Percentiles rank a stretch among this genome's conserved stretches.
Conservation (phyloP, 495 filamentous ascomycete species). For the Wilcoxina mikolae region DNA sequence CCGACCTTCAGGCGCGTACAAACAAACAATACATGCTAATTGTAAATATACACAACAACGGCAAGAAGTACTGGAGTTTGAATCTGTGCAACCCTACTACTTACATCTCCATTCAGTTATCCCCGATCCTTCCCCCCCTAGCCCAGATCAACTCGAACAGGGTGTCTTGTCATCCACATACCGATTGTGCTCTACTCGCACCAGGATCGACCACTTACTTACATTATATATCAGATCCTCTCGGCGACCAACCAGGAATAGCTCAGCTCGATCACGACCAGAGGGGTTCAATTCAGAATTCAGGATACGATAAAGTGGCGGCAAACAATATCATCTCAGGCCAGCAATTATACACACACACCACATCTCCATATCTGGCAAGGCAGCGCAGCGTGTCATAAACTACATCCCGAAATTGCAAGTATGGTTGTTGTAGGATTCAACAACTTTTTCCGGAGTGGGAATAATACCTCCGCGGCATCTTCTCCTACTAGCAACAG, state of each 20-base stretch:
- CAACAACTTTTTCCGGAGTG: conserved; percentile 6
- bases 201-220: not conserved
- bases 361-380: not conserved
- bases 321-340: not conserved
- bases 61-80: not conserved
- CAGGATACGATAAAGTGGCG: not conserved
- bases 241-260: not conserved
- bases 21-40: not conserved
- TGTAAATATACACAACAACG: not conserved
- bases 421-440: conserved; percentile 3
- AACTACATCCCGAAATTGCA: not conserved
- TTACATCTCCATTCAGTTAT: not conserved
- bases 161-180: not conserved
- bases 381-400: not conserved
- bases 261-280: not conserved
- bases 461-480: not conserved
- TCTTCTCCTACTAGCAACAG: not conserved
- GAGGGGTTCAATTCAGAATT: not conserved
- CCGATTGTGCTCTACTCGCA: not conserved
- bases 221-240: not conserved
- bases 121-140: not conserved
- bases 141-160: not conserved
- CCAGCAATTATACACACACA: not conserved
- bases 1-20: not conserved
- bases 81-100: not conserved